phyloP scores from a whole-genome alignment of 2,329 filamentous ascomycete genomes.

The Tolypocladium tropicale region DNA sequence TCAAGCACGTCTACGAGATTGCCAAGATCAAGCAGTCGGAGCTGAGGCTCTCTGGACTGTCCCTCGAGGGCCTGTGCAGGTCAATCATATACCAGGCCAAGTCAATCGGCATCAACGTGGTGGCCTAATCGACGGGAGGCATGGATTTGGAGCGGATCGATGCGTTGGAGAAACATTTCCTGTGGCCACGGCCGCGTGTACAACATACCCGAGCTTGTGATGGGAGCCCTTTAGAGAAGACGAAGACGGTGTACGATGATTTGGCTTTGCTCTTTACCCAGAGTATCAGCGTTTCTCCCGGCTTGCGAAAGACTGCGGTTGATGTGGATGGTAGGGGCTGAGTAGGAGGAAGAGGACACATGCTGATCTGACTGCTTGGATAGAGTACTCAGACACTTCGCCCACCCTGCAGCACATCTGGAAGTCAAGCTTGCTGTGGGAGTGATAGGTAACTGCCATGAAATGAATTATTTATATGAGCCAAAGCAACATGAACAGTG shows the following conservation, averaged over 20 bases:
- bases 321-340: background rate
- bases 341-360: background rate
- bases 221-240: background rate
- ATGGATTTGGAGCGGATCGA: background rate
- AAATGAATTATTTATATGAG: background rate
- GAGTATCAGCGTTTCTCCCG: background rate
- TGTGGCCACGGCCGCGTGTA: constrained; percentile 2
- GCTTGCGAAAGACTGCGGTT: background rate
- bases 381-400: background rate
- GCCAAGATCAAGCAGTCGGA: constrained; percentile 89
- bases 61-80: constrained; percentile 61
- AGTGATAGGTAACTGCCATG: background rate
- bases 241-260: background rate
- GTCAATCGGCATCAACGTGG: constrained; percentile 63
- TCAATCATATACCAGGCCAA: constrained; percentile 66
- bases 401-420: no score
- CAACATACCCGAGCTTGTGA: background rate
- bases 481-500: background rate
- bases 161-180: constrained; percentile 1
- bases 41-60: constrained; percentile 60
- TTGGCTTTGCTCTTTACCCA: background rate
- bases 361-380: background rate
- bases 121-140: constrained; percentile 33
- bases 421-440: no score
- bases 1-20: constrained; percentile 97